Conservation (phyloP, 2,329 filamentous ascomycete genomes). For the Nothopassalora personata region DNA sequence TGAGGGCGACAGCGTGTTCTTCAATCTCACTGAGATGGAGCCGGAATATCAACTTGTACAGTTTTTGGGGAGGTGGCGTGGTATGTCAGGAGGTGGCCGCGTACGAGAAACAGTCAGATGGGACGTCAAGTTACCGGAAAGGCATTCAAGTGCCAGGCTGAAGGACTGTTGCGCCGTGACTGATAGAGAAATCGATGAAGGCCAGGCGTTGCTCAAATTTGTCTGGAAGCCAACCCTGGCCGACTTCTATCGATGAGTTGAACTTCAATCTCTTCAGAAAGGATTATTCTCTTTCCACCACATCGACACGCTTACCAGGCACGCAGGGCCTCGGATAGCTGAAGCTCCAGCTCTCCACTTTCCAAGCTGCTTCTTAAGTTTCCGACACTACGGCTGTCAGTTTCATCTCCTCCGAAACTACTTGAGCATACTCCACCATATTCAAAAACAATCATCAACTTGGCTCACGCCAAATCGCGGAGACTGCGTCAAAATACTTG, state of each 20-base stretch:
- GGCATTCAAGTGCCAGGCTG: not conserved
- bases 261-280: not conserved
- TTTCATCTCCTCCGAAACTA: too few relatives aligned
- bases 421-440: too few relatives aligned
- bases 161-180: not conserved
- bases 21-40: slow-evolving; percentile 2
- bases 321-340: not conserved
- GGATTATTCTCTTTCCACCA: too few relatives aligned
- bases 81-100: not conserved
- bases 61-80: slow-evolving; percentile 9
- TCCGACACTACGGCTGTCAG: not conserved
- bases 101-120: not conserved
- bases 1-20: not conserved
- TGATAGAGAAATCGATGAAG: not conserved
- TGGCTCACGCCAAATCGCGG: not conserved
- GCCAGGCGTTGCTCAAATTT: slow-evolving; percentile 4
- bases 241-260: not conserved
- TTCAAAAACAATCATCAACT: not conserved
- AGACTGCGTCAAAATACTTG: not conserved
- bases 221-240: slow-evolving; percentile 6
- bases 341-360: not conserved
- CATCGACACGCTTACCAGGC: too few relatives aligned
- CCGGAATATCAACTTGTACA: not conserved
- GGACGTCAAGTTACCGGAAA: not conserved
- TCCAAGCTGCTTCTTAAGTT: not conserved